Conservation (phyloP, 805 yeast genomes). For the Saccharomycopsis schoenii region DNA sequence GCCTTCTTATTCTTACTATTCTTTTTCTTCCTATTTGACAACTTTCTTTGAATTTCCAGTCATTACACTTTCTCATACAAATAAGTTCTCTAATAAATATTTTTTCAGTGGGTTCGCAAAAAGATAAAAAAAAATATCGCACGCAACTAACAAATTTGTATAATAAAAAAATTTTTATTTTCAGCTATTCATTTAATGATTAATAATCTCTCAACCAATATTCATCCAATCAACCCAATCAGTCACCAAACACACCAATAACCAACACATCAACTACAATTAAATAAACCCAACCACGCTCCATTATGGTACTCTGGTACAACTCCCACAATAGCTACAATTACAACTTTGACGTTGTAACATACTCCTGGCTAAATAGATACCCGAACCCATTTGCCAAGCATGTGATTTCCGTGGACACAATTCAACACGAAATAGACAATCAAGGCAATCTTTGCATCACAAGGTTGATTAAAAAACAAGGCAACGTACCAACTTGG, state of each 20-base stretch:
- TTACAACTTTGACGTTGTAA: slow-evolving; percentile 61
- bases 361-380: slow-evolving; percentile 66
- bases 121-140: background rate
- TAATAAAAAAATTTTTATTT: background rate
- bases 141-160: background rate
- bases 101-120: background rate
- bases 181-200: no score
- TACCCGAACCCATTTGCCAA: slow-evolving; percentile 71
- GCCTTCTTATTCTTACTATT: no score
- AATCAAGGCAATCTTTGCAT: slow-evolving; percentile 55
- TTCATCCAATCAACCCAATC: no score
- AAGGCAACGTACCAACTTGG: slow-evolving; percentile 75
- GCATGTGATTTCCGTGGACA: slow-evolving; percentile 79
- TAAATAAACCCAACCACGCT: no score
- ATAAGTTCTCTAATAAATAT: no score
- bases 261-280: no score
- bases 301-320: slow-evolving; percentile 54
- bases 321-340: slow-evolving; percentile 45
- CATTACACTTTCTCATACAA: no score
- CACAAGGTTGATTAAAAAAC: slow-evolving; percentile 65
- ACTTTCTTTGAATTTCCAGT: no score
- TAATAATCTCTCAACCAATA: no score
- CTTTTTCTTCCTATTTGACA: no score
- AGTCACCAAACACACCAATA: no score
- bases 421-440: slow-evolving; percentile 52